A percentile compares a stretch with the other conserved stretches of the same genome.
phyloP scores from a whole-genome alignment of 177 flowering plant species.

The Telopea speciosissima region DNA sequence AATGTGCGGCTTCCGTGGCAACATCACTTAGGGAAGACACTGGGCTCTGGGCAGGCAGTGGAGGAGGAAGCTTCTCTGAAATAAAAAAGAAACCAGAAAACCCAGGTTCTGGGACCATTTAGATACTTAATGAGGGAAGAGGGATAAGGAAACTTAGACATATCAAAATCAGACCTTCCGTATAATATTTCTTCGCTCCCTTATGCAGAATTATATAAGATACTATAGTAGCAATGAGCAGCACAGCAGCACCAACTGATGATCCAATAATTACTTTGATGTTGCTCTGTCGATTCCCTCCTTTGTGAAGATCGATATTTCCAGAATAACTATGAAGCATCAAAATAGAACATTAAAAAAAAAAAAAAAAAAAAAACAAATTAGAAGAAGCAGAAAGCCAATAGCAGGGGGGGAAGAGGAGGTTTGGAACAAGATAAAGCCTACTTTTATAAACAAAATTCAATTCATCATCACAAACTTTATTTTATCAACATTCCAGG shows the following conservation, averaged over 20 bases:
- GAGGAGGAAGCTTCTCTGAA: slow-evolving; percentile 34
- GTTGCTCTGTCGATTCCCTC: slow-evolving; percentile 24
- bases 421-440: neutral
- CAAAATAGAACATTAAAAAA: neutral
- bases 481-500: neutral
- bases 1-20: slow-evolving; percentile 70
- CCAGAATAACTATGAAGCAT: slow-evolving; percentile 57
- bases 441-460: neutral
- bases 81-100: neutral
- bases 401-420: neutral
- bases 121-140: neutral
- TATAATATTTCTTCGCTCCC: slow-evolving; percentile 30
- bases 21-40: slow-evolving; percentile 44
- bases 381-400: neutral
- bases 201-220: slow-evolving; percentile 39
- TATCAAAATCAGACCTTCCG: slow-evolving; percentile 35
- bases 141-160: neutral
- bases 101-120: neutral
- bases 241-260: slow-evolving; percentile 48
- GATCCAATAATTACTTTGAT: slow-evolving; percentile 42
- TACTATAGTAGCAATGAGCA: slow-evolving; percentile 45
- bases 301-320: slow-evolving; percentile 55
- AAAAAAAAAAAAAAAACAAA: neutral
- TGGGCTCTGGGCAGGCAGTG: slow-evolving; percentile 39
- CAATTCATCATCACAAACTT: neutral